phyloP scores from a whole-genome alignment of 1,284 basidiomycete genomes.

The Trametes versicolor region DNA sequence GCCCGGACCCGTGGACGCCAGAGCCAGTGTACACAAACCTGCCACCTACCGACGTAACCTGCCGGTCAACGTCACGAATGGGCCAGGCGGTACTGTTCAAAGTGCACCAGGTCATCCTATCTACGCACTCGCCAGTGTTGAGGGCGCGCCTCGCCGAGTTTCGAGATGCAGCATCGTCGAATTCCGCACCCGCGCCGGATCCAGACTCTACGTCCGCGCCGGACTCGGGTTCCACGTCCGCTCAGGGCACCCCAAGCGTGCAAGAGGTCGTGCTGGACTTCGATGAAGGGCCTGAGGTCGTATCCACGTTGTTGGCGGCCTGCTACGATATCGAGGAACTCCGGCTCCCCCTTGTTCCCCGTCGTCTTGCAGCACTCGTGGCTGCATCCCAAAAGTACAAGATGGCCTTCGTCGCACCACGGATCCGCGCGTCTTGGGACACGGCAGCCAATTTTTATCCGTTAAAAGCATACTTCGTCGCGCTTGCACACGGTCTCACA shows the following conservation, averaged over 20 bases:
- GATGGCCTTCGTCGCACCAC: conserved; percentile 19
- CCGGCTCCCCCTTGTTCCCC: not conserved
- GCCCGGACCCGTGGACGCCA: too few species aligned
- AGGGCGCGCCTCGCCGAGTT: not conserved
- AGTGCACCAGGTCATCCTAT: conserved; percentile 1
- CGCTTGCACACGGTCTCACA: not conserved
- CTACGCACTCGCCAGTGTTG: not conserved
- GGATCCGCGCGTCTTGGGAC: not conserved
- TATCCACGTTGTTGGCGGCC: conserved; percentile 15
- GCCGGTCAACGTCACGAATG: conserved; percentile 2
- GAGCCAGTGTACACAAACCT: too few species aligned
- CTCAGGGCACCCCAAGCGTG: not conserved
- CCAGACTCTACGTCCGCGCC: too few species aligned
- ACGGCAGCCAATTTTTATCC: not conserved
- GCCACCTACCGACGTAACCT: not conserved
- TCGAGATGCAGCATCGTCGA: too few species aligned
- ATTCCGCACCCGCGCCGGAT: too few species aligned
- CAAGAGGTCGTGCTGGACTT: conserved; percentile 22
- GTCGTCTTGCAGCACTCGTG: not conserved
- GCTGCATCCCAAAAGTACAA: conserved; percentile 31
- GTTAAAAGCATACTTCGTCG: conserved; percentile 4
- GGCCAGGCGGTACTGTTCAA: not conserved
- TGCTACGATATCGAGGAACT: not conserved
- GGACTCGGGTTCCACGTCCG: not conserved
- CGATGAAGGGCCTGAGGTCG: conserved; percentile 5